Conservation (phyloP, 768 basidiomycete species). For the Mycena vulgaris region DNA sequence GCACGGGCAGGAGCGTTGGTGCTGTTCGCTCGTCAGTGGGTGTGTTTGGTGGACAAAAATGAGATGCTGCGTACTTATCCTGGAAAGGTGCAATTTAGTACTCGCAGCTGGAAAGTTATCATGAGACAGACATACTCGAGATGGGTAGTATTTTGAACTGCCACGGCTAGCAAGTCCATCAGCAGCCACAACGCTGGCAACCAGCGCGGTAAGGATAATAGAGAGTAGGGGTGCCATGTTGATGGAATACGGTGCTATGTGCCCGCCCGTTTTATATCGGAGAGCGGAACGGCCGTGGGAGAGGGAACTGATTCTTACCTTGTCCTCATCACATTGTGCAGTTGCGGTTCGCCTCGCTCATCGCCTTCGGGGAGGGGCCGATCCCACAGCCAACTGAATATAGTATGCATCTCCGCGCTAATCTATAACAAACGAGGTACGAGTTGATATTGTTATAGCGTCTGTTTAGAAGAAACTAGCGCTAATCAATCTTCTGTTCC, state of each 20-base stretch:
- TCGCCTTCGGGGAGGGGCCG: too few species aligned
- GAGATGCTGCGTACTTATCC: not conserved
- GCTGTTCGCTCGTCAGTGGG: conserved; percentile 5
- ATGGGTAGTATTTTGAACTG: not conserved
- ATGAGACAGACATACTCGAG: not conserved
- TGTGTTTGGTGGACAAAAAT: not conserved
- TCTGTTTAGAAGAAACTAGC: too few species aligned
- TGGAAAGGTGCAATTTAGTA: not conserved
- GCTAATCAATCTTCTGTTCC: too few species aligned
- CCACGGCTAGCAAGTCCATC: not conserved
- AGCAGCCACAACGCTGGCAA: not conserved
- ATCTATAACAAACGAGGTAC: too few species aligned
- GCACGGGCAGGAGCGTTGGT: too few species aligned
- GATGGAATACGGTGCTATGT: not conserved
- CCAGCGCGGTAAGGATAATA: not conserved
- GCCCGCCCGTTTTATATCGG: not conserved
- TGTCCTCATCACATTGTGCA: too few species aligned
- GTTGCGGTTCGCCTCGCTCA: too few species aligned
- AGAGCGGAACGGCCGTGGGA: too few species aligned
- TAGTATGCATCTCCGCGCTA: too few species aligned
- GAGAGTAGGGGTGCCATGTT: not conserved
- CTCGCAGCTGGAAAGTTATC: not conserved
- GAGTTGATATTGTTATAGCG: too few species aligned
- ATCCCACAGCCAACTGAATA: too few species aligned
- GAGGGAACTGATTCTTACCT: too few species aligned